phyloP scores from a whole-genome alignment of 2,329 filamentous ascomycete genomes.

The Trichoderma sp. region DNA sequence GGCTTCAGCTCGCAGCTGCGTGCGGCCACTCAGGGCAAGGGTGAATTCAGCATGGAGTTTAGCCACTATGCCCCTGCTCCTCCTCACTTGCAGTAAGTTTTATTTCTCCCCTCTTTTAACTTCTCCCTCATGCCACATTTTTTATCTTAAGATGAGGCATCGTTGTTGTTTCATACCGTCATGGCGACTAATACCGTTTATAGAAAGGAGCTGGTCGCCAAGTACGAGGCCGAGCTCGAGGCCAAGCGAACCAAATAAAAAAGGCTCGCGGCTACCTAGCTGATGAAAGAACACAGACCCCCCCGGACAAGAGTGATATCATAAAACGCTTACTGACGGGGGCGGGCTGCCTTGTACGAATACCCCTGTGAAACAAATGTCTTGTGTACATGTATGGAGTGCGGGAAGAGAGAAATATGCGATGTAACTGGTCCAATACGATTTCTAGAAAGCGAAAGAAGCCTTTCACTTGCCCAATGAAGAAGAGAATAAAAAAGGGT shows the following conservation, averaged over 20 bases:
- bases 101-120: background rate
- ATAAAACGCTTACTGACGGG: background rate
- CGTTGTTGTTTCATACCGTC: background rate
- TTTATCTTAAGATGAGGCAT: background rate
- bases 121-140: background rate
- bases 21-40: conserved; percentile 95
- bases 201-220: conserved; percentile 59
- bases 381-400: background rate
- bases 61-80: conserved; percentile 90
- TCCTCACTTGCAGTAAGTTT: conserved; percentile 87
- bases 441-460: conserved; percentile 1
- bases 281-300: background rate
- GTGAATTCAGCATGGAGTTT: conserved; percentile 98
- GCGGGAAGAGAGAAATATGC: background rate
- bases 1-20: conserved; percentile 89
- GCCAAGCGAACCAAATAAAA: conserved; percentile 53
- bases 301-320: background rate
- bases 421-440: background rate
- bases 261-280: conserved; percentile 15
- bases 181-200: conserved; percentile 16
- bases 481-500: background rate
- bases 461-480: background rate
- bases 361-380: conserved; percentile 5
- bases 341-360: conserved; percentile 11
- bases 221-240: conserved; percentile 58